Evolutionary conservation across 257 asterid genomes (phyloP).

Genomic region (Solanum bulbocastanum): DNA sequence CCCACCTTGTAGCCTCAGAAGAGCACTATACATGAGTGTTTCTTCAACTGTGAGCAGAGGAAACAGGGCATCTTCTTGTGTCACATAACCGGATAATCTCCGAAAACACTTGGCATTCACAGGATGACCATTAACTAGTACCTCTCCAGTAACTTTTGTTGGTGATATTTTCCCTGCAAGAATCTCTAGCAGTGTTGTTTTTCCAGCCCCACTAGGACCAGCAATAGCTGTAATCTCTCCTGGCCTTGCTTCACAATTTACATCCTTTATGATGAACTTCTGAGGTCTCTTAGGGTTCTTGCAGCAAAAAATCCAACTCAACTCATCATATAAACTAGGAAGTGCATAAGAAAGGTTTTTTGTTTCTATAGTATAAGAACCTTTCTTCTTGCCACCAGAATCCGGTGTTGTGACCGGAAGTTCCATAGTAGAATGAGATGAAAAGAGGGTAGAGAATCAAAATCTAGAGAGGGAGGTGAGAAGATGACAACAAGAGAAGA

Average conservation of each 20-base stretch:
- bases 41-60: slow-evolving; percentile 78
- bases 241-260: slow-evolving; percentile 50
- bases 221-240: slow-evolving; percentile 81
- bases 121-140: slow-evolving; percentile 40
- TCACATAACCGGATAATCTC: slow-evolving; percentile 53
- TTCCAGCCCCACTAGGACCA: slow-evolving; percentile 94
- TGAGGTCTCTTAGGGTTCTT: slow-evolving; percentile 11
- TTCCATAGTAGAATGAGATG: slow-evolving; percentile 38
- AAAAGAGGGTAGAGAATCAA: slow-evolving; percentile 2
- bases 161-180: slow-evolving; percentile 57
- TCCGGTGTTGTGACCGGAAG: slow-evolving; percentile 33
- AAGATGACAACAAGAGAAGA: slow-evolving; percentile 16
- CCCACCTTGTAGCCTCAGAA: slow-evolving; percentile 44
- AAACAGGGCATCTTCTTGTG: slow-evolving; percentile 74
- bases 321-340: slow-evolving; percentile 7
- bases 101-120: slow-evolving; percentile 27
- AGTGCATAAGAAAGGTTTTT: slow-evolving; percentile 42
- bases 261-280: slow-evolving; percentile 44
- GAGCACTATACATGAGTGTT: slow-evolving; percentile 65
- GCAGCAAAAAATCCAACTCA: slow-evolving; percentile 12
- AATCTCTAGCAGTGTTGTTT: slow-evolving; percentile 65
- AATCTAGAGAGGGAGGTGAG: slow-evolving; percentile 1
- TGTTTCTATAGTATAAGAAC: slow-evolving; percentile 37
- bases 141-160: slow-evolving; percentile 37
- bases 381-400: slow-evolving; percentile 5